Conservation (phyloP, 768 basidiomycete genomes). For the Neoboletus subvelutipes region DNA sequence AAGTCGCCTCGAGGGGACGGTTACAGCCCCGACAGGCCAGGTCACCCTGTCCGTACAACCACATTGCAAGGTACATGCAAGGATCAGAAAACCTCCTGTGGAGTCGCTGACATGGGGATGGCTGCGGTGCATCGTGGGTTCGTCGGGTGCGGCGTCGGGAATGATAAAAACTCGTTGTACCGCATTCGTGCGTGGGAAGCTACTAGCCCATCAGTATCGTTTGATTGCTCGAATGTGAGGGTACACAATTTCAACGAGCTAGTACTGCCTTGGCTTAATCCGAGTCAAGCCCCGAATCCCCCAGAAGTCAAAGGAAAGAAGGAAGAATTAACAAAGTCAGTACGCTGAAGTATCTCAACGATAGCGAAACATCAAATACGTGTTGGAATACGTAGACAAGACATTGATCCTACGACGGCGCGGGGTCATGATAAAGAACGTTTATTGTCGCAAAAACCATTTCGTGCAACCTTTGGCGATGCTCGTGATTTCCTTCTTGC, state of each 20-base stretch:
- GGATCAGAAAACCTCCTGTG: background rate
- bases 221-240: background rate
- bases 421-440: slow-evolving; percentile 13
- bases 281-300: background rate
- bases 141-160: background rate
- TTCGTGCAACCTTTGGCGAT: slow-evolving; percentile 14
- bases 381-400: slow-evolving; percentile 4
- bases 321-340: slow-evolving; percentile 2
- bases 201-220: background rate
- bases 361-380: slow-evolving; percentile 13
- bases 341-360: slow-evolving; percentile 3
- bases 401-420: slow-evolving; percentile 9
- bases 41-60: background rate
- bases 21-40: background rate
- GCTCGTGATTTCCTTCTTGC: background rate
- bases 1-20: background rate
- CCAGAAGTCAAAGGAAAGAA: background rate
- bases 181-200: background rate
- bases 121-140: background rate
- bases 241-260: background rate
- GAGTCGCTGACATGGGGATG: background rate
- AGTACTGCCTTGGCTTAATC: background rate
- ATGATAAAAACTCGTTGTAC: background rate
- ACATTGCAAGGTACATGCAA: background rate
- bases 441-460: slow-evolving; percentile 29